A percentile compares a stretch with the other conserved stretches of the same genome.
Conservation (phyloP, 1,284 basidiomycete genomes). For the Apiotrichum veenhuisii region DNA sequence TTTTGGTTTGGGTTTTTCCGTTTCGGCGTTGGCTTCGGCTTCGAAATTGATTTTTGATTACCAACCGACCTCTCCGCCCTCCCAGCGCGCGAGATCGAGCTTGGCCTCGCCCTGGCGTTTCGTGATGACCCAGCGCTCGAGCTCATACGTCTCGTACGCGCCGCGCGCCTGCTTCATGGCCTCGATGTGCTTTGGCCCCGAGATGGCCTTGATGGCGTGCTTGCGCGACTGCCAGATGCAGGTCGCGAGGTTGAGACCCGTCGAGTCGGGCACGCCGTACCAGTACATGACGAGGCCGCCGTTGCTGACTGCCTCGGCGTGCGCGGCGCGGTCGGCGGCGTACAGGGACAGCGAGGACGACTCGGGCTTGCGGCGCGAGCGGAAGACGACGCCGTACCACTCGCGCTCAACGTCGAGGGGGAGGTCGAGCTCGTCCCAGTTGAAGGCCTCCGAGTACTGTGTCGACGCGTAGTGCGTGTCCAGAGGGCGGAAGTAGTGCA, state of each 20-base stretch:
- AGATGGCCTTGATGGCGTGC: constrained; percentile 74
- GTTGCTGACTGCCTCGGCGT: constrained; percentile 82
- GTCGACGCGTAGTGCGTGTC: constrained; percentile 60
- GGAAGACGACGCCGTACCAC: constrained; percentile 86
- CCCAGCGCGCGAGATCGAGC: constrained; percentile 63
- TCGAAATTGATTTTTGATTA: constrained; percentile 17
- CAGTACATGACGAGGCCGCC: constrained; percentile 76
- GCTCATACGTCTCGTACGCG: constrained; percentile 72
- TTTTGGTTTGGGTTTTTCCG: not conserved
- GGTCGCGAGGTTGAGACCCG: constrained; percentile 83
- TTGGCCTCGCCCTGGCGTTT: constrained; percentile 61
- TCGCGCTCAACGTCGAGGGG: constrained; percentile 54
- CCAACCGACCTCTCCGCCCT: constrained; percentile 63
- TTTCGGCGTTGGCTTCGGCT: not conserved
- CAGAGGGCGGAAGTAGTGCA: constrained; percentile 69
- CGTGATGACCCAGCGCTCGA: constrained; percentile 68
- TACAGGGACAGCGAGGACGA: constrained; percentile 59
- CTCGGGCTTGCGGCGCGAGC: constrained; percentile 65
- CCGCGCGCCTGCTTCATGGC: constrained; percentile 74
- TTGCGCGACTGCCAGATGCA: constrained; percentile 81
- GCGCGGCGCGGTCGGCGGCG: constrained; percentile 75
- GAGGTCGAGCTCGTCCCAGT: constrained; percentile 66
- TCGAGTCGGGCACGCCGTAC: constrained; percentile 78
- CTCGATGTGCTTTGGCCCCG: constrained; percentile 69
- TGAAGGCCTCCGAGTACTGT: constrained; percentile 73